phyloP scores from a whole-genome alignment of 768 basidiomycete genomes.

The Lactifluus subvellereus region DNA sequence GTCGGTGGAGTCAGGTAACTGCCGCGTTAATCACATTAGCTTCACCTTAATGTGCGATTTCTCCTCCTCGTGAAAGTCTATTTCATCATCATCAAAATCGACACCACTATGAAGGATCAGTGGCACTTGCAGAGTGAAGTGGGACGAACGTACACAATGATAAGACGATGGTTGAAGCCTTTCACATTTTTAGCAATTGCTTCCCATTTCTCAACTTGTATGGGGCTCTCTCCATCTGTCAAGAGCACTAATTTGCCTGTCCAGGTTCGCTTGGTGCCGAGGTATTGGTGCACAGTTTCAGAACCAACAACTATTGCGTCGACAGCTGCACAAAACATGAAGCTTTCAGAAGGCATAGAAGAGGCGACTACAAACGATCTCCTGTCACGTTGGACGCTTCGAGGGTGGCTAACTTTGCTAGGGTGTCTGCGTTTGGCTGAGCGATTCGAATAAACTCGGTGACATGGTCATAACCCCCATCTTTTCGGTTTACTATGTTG shows the following conservation, averaged over 20 bases:
- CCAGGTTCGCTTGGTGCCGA: constrained; percentile 74
- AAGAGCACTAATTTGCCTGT: constrained; percentile 76
- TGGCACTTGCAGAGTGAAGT: background rate
- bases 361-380: constrained; percentile 49
- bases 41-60: constrained; percentile 71
- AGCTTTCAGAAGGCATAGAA: background rate
- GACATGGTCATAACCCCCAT: constrained; percentile 71
- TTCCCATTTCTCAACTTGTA: constrained; percentile 74
- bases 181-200: constrained; percentile 61
- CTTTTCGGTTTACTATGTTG: constrained; percentile 54
- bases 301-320: constrained; percentile 85
- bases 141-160: constrained; percentile 56
- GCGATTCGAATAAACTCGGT: constrained; percentile 62
- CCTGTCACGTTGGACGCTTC: constrained; percentile 50
- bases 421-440: constrained; percentile 57
- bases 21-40: background rate
- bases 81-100: constrained; percentile 76
- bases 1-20: background rate
- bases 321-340: constrained; percentile 46
- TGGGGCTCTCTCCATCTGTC: constrained; percentile 78
- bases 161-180: constrained; percentile 48
- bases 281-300: constrained; percentile 66
- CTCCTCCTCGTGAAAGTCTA: constrained; percentile 55
- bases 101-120: constrained; percentile 55
- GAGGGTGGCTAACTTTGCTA: constrained; percentile 60